Conservation (phyloP, 2,329 filamentous ascomycete genomes). For the Sclerotinia nivalis region DNA sequence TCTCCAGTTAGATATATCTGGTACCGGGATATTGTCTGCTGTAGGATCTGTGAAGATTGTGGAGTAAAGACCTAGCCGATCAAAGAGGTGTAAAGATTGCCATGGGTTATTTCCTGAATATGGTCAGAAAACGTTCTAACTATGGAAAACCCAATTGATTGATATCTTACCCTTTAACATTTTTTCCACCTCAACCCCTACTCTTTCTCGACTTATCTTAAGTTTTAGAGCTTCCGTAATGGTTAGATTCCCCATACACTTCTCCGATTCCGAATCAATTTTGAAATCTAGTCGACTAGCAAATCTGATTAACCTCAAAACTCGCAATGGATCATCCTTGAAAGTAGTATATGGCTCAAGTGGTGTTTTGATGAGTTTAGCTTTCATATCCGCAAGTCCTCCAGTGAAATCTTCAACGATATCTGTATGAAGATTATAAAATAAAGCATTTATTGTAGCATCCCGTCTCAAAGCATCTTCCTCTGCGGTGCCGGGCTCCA, state of each 20-base stretch:
- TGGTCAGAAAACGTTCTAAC: conserved; percentile 26
- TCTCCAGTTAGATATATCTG: conserved; percentile 61
- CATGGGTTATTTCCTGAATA: conserved; percentile 57
- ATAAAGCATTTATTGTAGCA: conserved; percentile 92
- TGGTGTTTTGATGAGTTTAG: conserved; percentile 77
- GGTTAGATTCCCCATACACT: conserved; percentile 74
- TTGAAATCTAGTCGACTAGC: conserved; percentile 78
- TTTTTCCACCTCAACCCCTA: conserved; percentile 86
- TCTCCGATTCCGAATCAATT: conserved; percentile 69
- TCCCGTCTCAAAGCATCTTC: conserved; percentile 89
- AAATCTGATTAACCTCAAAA: conserved; percentile 85
- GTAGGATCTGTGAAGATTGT: conserved; percentile 73
- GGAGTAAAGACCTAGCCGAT: conserved; percentile 66
- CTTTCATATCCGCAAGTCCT: conserved; percentile 73
- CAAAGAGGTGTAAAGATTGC: conserved; percentile 63
- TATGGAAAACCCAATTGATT: not conserved
- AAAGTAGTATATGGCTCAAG: conserved; percentile 89
- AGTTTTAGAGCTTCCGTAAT: conserved; percentile 76
- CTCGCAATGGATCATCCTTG: conserved; percentile 86
- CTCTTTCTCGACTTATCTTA: conserved; percentile 90
- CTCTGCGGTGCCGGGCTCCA: conserved; percentile 90
- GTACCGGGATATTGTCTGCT: conserved; percentile 51
- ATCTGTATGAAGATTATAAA: conserved; percentile 85
- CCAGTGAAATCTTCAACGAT: conserved; percentile 82
- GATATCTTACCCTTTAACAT: conserved; percentile 70